These are phyloP conservation scores for Leucocoprinus birnbaumii DNA, from an alignment of 768 basidiomycete species.

Conservation along the genomic window DNA sequence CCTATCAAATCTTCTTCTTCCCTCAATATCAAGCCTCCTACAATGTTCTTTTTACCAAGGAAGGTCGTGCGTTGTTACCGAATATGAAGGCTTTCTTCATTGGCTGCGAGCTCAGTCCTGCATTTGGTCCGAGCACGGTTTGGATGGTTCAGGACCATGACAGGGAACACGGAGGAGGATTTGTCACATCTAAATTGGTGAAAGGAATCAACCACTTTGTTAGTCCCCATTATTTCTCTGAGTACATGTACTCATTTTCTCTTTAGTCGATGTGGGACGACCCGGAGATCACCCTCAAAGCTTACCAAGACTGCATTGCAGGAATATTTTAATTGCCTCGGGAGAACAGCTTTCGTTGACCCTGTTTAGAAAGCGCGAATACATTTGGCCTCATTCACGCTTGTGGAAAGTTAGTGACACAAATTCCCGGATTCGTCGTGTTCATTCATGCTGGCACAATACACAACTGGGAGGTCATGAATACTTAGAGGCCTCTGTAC, in stretches of 20 bases:
- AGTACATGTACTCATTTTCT: neutral
- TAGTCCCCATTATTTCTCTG: neutral
- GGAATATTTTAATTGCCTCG: no score
- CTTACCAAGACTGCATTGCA: neutral
- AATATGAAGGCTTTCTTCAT: constrained; percentile 7
- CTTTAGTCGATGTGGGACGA: neutral
- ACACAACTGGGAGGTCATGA: no score
- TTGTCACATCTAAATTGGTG: neutral
- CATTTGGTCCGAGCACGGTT: neutral
- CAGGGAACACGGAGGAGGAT: neutral
- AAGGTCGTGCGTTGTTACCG: neutral
- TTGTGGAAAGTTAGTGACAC: no score
- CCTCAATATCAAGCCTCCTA: neutral
- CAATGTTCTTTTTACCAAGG: neutral
- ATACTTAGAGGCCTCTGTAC: no score
- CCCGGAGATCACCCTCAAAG: neutral
- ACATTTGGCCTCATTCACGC: no score
- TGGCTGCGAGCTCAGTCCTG: neutral
- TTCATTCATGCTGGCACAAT: no score
- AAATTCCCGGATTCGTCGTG: no score
- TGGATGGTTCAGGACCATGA: neutral
- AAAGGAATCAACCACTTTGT: constrained; percentile 3
- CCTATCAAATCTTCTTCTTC: neutral
- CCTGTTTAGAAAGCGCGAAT: no score
- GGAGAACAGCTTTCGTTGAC: no score